A percentile compares a stretch with the other conserved stretches of the same genome.
Conservation (phyloP, 2,329 filamentous ascomycete genomes). For the Orbilia brochopaga region DNA sequence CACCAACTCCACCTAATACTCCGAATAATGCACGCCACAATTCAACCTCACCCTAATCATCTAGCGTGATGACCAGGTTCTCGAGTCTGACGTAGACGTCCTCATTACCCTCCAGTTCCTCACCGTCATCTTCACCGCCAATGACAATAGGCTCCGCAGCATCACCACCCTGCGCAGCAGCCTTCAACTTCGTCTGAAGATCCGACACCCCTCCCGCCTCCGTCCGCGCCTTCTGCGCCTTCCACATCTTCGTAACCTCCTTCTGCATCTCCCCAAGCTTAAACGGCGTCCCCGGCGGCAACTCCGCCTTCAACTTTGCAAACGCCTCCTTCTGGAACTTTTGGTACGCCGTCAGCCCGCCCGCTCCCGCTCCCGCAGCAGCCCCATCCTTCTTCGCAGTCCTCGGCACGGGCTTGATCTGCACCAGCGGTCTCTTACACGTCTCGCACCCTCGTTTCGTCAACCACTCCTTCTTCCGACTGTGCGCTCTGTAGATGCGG, state of each 20-base stretch:
- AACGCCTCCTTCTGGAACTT: slow-evolving; percentile 44
- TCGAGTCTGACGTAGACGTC: slow-evolving; percentile 18
- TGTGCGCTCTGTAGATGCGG: slow-evolving; percentile 36
- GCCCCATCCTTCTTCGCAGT: slow-evolving; percentile 31
- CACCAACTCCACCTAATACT: neutral
- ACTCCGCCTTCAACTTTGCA: slow-evolving; percentile 31
- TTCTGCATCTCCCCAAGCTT: slow-evolving; percentile 36
- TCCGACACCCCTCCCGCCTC: neutral
- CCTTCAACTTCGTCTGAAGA: slow-evolving; percentile 18
- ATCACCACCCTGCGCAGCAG: neutral
- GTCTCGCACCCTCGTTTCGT: slow-evolving; percentile 34
- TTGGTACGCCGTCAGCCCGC: slow-evolving; percentile 27
- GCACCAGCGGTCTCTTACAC: slow-evolving; percentile 28
- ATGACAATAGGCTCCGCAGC: neutral
- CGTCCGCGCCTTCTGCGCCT: slow-evolving; percentile 19
- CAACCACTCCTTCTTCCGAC: slow-evolving; percentile 36
- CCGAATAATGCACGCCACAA: no score
- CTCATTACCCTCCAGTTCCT: neutral
- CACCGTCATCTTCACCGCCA: neutral
- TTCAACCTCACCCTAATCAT: slow-evolving; percentile 8
- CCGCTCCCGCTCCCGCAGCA: neutral
- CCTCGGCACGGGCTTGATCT: slow-evolving; percentile 41
- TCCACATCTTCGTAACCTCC: slow-evolving; percentile 34
- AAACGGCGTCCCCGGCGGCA: slow-evolving; percentile 42
- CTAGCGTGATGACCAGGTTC: slow-evolving; percentile 39